Conservation (phyloP, 148 eudicot genomes). For the Rhododendron ovatum region DNA sequence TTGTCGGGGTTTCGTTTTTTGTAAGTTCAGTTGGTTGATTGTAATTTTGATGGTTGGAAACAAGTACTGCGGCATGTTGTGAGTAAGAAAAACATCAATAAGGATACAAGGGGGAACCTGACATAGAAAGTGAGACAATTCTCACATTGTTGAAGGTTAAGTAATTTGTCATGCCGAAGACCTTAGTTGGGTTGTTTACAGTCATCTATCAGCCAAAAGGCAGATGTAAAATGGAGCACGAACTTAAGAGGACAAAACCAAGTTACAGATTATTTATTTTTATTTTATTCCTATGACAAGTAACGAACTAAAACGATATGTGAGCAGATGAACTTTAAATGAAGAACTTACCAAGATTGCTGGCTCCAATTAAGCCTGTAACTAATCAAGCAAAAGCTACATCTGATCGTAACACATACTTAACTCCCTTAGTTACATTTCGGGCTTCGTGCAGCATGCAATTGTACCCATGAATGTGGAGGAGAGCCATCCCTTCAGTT, state of each 20-base stretch:
- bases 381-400: conserved; percentile 63
- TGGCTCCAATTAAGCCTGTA: not conserved
- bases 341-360: not conserved
- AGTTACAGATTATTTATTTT: too few relatives aligned
- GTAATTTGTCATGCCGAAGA: not conserved
- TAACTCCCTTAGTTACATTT: conserved; percentile 74
- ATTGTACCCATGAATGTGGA: conserved; percentile 85
- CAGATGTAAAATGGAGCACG: not conserved
- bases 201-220: not conserved
- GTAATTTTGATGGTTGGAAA: too few relatives aligned
- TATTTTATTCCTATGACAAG: not conserved
- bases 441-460: conserved; percentile 98
- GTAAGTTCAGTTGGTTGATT: too few relatives aligned
- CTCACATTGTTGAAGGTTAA: not conserved
- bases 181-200: not conserved
- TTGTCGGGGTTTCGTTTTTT: too few relatives aligned
- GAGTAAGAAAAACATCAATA: not conserved
- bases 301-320: not conserved
- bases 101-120: not conserved
- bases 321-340: not conserved
- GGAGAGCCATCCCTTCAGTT: conserved; percentile 83
- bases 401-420: conserved; percentile 90
- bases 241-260: not conserved
- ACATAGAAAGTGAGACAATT: not conserved
- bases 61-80: not conserved